Evolutionary conservation across 805 yeast species (phyloP).

Genomic region (Candida caryicola): DNA sequence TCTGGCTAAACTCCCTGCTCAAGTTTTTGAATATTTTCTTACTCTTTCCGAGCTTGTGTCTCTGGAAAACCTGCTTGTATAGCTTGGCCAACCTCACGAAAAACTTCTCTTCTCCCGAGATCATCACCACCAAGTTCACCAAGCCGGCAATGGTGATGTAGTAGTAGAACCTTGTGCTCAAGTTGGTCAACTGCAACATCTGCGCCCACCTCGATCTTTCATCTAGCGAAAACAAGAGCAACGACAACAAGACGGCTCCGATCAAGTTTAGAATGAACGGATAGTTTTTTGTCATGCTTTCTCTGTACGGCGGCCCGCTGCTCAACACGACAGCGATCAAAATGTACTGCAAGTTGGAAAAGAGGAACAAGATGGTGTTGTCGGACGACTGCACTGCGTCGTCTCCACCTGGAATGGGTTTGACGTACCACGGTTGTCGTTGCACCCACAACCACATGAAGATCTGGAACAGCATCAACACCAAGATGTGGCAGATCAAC

Average conservation of each 20-base stretch:
- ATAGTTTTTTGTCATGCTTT: conserved; percentile 59
- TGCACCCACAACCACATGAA: conserved; percentile 62
- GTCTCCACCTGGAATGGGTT: conserved; percentile 72
- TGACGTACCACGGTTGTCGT: conserved; percentile 67
- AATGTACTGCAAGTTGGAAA: conserved; percentile 86
- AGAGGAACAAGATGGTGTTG: conserved; percentile 79
- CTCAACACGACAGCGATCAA: conserved; percentile 79
- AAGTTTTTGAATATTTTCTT: conserved; percentile 32
- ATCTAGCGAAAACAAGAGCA: conserved; percentile 51
- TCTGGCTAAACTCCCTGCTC: conserved; percentile 10
- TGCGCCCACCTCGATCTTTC: conserved; percentile 56
- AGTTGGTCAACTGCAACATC: conserved; percentile 71
- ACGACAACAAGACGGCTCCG: conserved; percentile 48
- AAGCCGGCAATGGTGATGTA: conserved; percentile 47
- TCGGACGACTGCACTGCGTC: conserved; percentile 83
- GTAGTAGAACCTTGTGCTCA: conserved; percentile 49
- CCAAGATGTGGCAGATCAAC: conserved; percentile 68
- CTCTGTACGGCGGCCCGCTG: conserved; percentile 91
- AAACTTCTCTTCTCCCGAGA: conserved; percentile 43
- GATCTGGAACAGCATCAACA: conserved; percentile 65
- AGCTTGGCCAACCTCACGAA: conserved; percentile 40
- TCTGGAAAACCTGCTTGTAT: conserved; percentile 34
- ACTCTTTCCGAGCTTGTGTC: conserved; percentile 22
- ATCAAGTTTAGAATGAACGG: conserved; percentile 70
- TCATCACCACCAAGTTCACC: conserved; percentile 49